Evolutionary conservation across 73 alveolate genomes (phyloP).

Genomic region (Blepharisma japonicum): DNA sequence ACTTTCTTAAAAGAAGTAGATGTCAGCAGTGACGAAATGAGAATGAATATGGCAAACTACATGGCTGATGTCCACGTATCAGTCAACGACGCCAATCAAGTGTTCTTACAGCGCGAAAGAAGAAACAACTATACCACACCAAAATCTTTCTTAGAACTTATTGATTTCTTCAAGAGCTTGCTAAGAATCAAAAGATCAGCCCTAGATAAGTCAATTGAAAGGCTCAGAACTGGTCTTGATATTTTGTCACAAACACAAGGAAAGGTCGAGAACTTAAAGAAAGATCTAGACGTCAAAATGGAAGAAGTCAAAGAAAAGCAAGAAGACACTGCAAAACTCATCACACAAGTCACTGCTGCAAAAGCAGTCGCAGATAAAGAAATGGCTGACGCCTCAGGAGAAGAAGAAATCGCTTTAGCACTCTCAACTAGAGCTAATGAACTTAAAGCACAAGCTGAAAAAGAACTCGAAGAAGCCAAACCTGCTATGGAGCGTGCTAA

Average conservation of each 20-base stretch:
- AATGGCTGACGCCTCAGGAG: conserved; percentile 87
- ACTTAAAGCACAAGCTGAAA: conserved; percentile 85
- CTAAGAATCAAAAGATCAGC: conserved; percentile 91
- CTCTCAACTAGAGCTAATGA: conserved; percentile 92
- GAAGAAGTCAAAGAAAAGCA: conserved; percentile 96
- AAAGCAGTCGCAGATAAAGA: conserved; percentile 98
- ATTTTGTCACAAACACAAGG: conserved; percentile 91
- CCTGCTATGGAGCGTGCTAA: conserved; percentile 96
- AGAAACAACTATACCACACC: conserved; percentile 99
- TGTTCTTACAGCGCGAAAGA: conserved; percentile 81
- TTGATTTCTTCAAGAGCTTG: conserved; percentile 94
- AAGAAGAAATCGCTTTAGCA: conserved; percentile 89
- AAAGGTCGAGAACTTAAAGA: conserved; percentile 95
- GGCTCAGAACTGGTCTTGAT: conserved; percentile 96
- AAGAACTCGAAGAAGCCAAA: conserved; percentile 73
- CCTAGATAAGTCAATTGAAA: conserved; percentile 79
- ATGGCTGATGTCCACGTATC: conserved; percentile 97
- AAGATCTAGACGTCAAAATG: conserved; percentile 95
- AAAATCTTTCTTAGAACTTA: conserved; percentile 98
- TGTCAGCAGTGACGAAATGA: conserved; percentile 69
- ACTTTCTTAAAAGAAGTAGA: conserved; percentile 76
- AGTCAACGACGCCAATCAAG: conserved; percentile 91
- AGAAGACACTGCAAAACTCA: conserved; percentile 88
- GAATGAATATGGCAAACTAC: conserved; percentile 59
- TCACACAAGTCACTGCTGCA: conserved; percentile 97